Conservation (phyloP, 352 stramenopile genomes). For the Globisporangium emineosum region DNA sequence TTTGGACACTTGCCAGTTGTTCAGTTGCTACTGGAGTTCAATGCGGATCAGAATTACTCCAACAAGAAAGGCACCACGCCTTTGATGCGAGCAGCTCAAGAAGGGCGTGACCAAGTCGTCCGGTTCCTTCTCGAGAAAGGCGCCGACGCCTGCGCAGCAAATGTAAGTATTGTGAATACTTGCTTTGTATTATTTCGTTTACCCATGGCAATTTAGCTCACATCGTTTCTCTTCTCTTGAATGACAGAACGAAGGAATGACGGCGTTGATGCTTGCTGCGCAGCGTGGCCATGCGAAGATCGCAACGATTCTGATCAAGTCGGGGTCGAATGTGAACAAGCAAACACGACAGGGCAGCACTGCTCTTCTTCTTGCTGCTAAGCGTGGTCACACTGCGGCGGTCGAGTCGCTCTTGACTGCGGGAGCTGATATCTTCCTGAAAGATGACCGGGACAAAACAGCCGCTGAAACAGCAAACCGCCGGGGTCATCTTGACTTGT, state of each 20-base stretch:
- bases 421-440: constrained; percentile 84
- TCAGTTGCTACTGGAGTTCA: constrained; percentile 60
- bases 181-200: neutral
- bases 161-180: constrained; percentile 28
- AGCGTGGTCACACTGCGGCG: constrained; percentile 73
- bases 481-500: constrained; percentile 78
- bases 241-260: constrained; percentile 82
- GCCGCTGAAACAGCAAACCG: constrained; percentile 79
- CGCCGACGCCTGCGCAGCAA: constrained; percentile 67
- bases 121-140: constrained; percentile 70
- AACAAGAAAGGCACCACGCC: constrained; percentile 88
- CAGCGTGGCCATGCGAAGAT: constrained; percentile 82
- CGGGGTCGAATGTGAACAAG: constrained; percentile 85
- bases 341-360: constrained; percentile 86
- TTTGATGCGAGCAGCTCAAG: constrained; percentile 83
- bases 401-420: constrained; percentile 78
- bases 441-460: constrained; percentile 86
- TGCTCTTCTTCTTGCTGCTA: constrained; percentile 77
- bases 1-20: constrained; percentile 81
- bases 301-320: constrained; percentile 74
- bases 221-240: neutral
- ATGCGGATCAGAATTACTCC: constrained; percentile 75
- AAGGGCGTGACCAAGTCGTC: constrained; percentile 78
- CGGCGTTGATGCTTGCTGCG: constrained; percentile 80
- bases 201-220: neutral